phyloP scores from a whole-genome alignment of 331 rosid species.

The Cydonia oblonga region DNA sequence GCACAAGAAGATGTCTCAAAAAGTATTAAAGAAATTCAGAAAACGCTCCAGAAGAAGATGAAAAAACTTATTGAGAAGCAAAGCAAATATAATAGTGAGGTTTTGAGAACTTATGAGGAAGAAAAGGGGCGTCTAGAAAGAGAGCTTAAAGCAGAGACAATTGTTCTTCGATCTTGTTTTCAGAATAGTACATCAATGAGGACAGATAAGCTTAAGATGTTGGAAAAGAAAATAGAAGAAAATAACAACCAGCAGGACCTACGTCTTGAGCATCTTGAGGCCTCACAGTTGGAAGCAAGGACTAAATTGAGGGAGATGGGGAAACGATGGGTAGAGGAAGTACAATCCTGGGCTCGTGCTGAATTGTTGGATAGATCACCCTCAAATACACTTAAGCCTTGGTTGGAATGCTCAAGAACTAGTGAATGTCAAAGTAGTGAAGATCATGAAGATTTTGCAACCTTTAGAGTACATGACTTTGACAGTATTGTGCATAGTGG shows the following conservation, averaged over 20 bases:
- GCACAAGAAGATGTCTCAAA: conserved; percentile 32
- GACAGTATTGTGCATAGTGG: conserved; percentile 6
- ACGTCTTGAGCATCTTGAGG: conserved; percentile 34
- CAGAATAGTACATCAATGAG: conserved; percentile 27
- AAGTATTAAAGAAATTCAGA: conserved; percentile 44
- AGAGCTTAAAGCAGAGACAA: conserved; percentile 21
- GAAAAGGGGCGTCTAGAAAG: conserved; percentile 26
- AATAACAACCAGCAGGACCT: conserved; percentile 21
- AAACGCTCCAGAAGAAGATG: conserved; percentile 36
- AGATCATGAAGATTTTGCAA: conserved; percentile 8
- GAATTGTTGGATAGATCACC: conserved; percentile 31
- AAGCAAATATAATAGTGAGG: conserved; percentile 26
- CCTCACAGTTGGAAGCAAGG: conserved; percentile 25
- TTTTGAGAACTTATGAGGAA: conserved; percentile 15
- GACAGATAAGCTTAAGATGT: conserved; percentile 28
- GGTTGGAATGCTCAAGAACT: conserved; percentile 21
- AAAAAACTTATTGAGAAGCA: conserved; percentile 36
- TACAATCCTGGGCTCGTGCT: conserved; percentile 42
- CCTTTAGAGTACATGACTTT: conserved; percentile 8
- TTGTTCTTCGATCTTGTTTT: conserved; percentile 25
- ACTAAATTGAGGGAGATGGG: conserved; percentile 20
- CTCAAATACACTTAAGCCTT: conserved; percentile 13
- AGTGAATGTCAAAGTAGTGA: conserved; percentile 14
- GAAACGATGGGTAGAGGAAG: conserved; percentile 35
- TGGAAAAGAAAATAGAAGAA: conserved; percentile 30